Evolutionary conservation across 2,329 filamentous ascomycete genomes (phyloP).

Genomic region (Cryphonectria radicalis): DNA sequence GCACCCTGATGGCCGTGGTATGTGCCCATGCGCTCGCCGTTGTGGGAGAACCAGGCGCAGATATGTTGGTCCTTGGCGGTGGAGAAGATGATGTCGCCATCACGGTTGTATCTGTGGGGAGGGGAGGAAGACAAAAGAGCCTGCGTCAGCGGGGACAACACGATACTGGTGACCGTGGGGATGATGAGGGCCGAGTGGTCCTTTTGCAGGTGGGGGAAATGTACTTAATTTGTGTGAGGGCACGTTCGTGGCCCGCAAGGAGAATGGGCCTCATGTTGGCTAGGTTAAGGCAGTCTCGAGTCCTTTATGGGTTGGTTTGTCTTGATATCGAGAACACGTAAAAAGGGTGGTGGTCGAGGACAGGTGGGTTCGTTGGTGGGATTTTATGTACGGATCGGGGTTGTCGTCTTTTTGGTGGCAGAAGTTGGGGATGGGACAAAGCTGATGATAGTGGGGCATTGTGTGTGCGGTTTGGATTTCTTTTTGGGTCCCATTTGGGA

Average conservation of each 20-base stretch:
- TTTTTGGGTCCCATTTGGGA: constrained; percentile 7
- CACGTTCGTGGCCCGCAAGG: constrained; percentile 94
- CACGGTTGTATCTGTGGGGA: constrained; percentile 74
- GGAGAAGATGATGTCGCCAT: constrained; percentile 96
- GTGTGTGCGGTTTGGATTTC: constrained; percentile 18
- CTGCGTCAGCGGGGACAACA: constrained; percentile 12
- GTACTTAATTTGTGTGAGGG: constrained; percentile 91
- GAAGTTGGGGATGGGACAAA: constrained; percentile 22
- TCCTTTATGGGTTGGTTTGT: background rate
- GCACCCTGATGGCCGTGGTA: constrained; percentile 97
- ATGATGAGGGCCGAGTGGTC: background rate
- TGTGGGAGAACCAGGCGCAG: constrained; percentile 96
- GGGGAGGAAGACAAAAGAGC: background rate
- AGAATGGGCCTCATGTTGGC: constrained; percentile 93
- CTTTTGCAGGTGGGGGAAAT: constrained; percentile 32
- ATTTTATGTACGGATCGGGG: constrained; percentile 10
- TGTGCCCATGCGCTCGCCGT: constrained; percentile 95
- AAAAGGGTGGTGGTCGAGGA: background rate
- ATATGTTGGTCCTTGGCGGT: constrained; percentile 95
- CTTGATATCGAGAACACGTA: background rate
- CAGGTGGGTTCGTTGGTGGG: constrained; percentile 18
- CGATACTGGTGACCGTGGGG: background rate
- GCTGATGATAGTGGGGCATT: constrained; percentile 25
- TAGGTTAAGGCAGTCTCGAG: constrained; percentile 32
- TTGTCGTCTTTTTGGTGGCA: constrained; percentile 13